Evolutionary conservation across 257 asterid genomes (phyloP).

Genomic region (Salvia rosmarinus): DNA sequence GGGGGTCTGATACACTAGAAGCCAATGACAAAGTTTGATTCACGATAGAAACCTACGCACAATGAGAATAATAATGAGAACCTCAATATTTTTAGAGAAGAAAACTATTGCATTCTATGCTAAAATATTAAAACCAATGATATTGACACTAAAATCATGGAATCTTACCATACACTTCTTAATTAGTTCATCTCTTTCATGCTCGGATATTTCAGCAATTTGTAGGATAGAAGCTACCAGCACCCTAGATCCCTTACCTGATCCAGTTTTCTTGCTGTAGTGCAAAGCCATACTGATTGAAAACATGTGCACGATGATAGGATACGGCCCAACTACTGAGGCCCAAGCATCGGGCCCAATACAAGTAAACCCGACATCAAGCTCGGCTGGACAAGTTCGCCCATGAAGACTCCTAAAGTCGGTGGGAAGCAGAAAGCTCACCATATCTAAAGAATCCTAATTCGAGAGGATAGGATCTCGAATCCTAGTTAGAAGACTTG

Average conservation of each 20-base stretch:
- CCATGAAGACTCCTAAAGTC: no score
- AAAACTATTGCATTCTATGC: constrained; percentile 6
- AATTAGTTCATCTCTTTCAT: constrained; percentile 83
- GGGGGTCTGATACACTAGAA: constrained; percentile 68
- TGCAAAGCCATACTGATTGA: constrained; percentile 84
- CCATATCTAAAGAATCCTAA: no score
- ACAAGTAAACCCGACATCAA: no score
- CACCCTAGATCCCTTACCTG: constrained; percentile 69
- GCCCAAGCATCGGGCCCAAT: no score
- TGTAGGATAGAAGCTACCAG: constrained; percentile 69
- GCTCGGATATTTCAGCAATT: constrained; percentile 76
- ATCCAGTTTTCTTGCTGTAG: constrained; percentile 77
- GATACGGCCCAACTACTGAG: no score
- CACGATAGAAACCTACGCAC: constrained; percentile 83
- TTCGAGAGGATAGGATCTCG: no score
- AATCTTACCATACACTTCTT: constrained; percentile 77
- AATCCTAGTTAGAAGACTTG: no score
- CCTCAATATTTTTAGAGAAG: constrained; percentile 14
- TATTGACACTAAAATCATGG: constrained; percentile 28
- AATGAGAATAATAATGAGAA: constrained; percentile 20
- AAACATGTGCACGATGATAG: constrained; percentile 82
- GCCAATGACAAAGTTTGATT: constrained; percentile 82
- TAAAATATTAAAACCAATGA: constrained; percentile 1
- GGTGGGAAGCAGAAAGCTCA: no score
- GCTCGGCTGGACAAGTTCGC: no score